A percentile compares a stretch with the other conserved stretches of the same genome.
phyloP scores from a whole-genome alignment of 2,329 filamentous ascomycete species.

The Microsporum canis region DNA sequence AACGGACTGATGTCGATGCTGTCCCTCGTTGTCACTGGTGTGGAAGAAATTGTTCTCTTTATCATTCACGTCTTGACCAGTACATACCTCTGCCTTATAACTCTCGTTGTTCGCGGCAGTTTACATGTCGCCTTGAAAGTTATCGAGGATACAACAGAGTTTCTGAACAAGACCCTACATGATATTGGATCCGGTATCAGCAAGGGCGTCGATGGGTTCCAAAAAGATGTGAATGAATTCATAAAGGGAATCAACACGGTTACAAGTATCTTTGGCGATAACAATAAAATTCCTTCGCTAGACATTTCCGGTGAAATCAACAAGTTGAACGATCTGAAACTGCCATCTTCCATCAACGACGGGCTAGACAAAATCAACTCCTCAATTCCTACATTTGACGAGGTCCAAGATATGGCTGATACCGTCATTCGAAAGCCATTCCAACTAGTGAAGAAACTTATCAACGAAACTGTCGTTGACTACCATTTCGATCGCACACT shows the following conservation, averaged over 20 bases:
- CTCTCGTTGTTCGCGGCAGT: conserved; percentile 67
- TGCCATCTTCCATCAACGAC: conserved; percentile 57
- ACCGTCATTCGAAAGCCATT: conserved; percentile 68
- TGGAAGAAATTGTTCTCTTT: conserved; percentile 82
- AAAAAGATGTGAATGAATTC: conserved; percentile 44
- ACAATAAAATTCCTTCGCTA: conserved; percentile 41
- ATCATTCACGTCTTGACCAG: conserved; percentile 83
- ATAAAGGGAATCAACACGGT: conserved; percentile 46
- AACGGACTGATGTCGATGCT: conserved; percentile 69
- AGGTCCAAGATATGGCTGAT: conserved; percentile 73
- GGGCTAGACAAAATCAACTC: conserved; percentile 62
- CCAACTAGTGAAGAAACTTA: conserved; percentile 59
- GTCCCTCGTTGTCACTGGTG: conserved; percentile 64
- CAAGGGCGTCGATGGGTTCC: conserved; percentile 37
- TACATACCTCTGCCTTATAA: conserved; percentile 83
- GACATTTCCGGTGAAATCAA: conserved; percentile 55
- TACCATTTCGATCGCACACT: conserved; percentile 68
- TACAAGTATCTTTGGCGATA: conserved; percentile 37
- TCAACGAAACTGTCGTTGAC: conserved; percentile 58
- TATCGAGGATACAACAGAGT: conserved; percentile 48
- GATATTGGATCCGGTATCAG: conserved; percentile 38
- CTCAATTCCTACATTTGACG: conserved; percentile 68
- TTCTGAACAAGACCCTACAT: conserved; percentile 46
- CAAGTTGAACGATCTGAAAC: conserved; percentile 56
- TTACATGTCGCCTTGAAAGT: conserved; percentile 57